Conservation (phyloP, 2,329 filamentous ascomycete species). For the Aureobasidium lini region DNA sequence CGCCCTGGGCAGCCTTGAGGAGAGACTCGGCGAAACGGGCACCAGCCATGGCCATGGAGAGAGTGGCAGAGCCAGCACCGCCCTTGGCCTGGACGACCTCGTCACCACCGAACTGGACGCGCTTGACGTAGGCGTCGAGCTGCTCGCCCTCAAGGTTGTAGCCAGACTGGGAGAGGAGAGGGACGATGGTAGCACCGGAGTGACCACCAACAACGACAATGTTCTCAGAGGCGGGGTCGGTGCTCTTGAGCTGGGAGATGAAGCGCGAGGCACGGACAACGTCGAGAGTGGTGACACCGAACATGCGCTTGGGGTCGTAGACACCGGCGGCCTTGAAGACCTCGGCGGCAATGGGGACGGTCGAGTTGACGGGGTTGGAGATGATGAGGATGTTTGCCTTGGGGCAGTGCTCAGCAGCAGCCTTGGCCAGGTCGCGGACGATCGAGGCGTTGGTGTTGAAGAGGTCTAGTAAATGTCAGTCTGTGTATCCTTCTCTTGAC, state of each 20-base stretch:
- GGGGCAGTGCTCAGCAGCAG: slow-evolving; percentile 77
- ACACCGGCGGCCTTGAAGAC: slow-evolving; percentile 91
- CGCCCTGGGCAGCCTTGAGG: slow-evolving; percentile 83
- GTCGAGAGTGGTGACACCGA: slow-evolving; percentile 98
- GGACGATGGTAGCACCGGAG: slow-evolving; percentile 96
- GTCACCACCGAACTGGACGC: slow-evolving; percentile 97
- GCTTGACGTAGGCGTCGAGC: slow-evolving; percentile 71
- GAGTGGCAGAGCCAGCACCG: slow-evolving; percentile 90
- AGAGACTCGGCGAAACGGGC: slow-evolving; percentile 79
- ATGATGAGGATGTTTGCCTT: slow-evolving; percentile 96
- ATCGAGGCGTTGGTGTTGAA: slow-evolving; percentile 99
- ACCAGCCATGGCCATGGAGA: slow-evolving; percentile 98
- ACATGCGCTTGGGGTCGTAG: slow-evolving; percentile 98
- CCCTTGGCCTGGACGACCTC: slow-evolving; percentile 99
- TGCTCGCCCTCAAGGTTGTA: slow-evolving; percentile 77
- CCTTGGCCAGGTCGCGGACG: slow-evolving; percentile 96
- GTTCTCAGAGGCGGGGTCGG: slow-evolving; percentile 85
- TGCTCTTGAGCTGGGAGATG: slow-evolving; percentile 87
- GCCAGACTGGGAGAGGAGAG: slow-evolving; percentile 88
- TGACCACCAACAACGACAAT: slow-evolving; percentile 96
- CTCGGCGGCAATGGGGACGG: slow-evolving; percentile 94
- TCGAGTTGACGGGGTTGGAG: slow-evolving; percentile 99
- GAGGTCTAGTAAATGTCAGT: slow-evolving; percentile 54
- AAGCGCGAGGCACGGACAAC: slow-evolving; percentile 97
- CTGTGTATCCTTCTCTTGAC: background rate